Evolutionary conservation across 345 rosid genomes (phyloP), one percentile per base, ranked within the genome.

Genomic region (Luvunga scandens): DNA sequence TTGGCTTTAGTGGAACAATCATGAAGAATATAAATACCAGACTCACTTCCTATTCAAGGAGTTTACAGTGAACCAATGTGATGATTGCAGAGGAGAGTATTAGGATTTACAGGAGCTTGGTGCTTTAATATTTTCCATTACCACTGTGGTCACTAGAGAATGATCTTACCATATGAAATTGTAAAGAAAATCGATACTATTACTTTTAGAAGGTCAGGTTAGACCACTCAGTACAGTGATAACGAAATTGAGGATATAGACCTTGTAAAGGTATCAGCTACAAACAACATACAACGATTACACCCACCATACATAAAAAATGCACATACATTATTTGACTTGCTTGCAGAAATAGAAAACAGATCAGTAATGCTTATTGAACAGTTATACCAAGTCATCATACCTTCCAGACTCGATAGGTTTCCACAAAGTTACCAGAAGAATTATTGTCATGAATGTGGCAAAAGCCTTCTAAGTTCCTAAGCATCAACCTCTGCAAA

Each of bases 401-500:
- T 84, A 91, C 99, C 95, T 83, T 86, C 94, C 90, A 86, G 48
- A 86, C 64, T 61, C 69, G 81, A 72, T 50, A 82, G 66, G 83
- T 81, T 81, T 89, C 87, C 42, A 75, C 38, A 66, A 27, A 53
- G 66, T 50, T 31, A 56, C 71, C 78, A 24, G 68, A 74, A 55
- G 71, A 77, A 56, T 60, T 76, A 65, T 73, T 71, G 69, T 67
- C 85, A 75, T 80, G 78, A 77, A 57, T 53, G 64, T 65, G 65
- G 73, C 70, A 60, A 70, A 36, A 31, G 57, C 77, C 83, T 82
- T 84, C 85, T 62, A 81, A 81, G 63, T 90, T 77, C 87, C 76
- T 82, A 72, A 79, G 86, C 86, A 96, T 84, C 83, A 96, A 83
- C 75, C 88, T 85, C 99, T 96, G 90, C 81, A 86, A 83, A 83